Evolutionary conservation across 164 flowering plant species (phyloP).

Genomic region (Piper longum): DNA sequence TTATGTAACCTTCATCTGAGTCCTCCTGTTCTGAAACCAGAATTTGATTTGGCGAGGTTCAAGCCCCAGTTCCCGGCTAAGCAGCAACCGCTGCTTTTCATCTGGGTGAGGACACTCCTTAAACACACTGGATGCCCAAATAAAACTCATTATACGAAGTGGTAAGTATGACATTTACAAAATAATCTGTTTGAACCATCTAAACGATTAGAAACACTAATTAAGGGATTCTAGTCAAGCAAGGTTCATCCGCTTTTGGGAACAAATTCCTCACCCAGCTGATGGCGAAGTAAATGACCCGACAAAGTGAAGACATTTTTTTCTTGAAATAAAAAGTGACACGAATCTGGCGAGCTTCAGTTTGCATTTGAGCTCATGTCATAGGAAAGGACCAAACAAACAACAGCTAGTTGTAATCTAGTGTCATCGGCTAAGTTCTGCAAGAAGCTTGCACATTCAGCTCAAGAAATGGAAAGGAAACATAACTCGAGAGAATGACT

Average conservation of each 20-base stretch:
- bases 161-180: not conserved
- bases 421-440: no score
- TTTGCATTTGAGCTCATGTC: no score
- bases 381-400: no score
- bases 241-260: not conserved
- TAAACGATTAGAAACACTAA: not conserved
- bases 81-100: constrained; percentile 55
- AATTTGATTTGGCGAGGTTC: constrained; percentile 82
- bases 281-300: not conserved
- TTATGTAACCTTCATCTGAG: constrained; percentile 61
- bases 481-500: no score
- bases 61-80: constrained; percentile 60
- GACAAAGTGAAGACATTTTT: no score
- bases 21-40: constrained; percentile 84
- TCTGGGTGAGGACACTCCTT: constrained; percentile 87
- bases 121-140: constrained; percentile 36
- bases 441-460: no score
- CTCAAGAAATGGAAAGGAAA: no score
- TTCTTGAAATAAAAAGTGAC: no score
- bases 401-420: no score
- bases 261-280: not conserved
- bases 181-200: not conserved
- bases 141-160: not conserved
- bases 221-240: not conserved
- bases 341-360: no score